These are phyloP conservation scores for Pythium vanterpoolii DNA, from an alignment of 352 stramenopile species.

Conservation along the genomic window DNA sequence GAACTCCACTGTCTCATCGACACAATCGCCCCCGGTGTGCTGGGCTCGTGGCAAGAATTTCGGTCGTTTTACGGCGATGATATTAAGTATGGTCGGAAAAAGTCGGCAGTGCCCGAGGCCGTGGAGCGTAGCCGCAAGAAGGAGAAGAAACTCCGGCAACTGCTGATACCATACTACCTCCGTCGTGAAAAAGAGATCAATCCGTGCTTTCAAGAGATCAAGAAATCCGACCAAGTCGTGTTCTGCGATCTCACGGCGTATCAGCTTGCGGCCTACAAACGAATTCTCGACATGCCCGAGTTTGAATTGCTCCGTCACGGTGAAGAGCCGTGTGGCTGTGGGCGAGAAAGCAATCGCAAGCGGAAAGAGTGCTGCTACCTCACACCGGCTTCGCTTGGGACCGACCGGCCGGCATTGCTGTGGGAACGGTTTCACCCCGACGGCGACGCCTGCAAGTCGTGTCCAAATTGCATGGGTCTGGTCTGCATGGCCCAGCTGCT, in stretches of 20 bases:
- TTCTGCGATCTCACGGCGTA: conserved; percentile 74
- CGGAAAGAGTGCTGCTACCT: conserved; percentile 69
- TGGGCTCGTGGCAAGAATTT: conserved; percentile 67
- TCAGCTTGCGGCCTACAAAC: conserved; percentile 67
- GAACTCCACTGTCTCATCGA: conserved; percentile 77
- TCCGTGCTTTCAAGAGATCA: conserved; percentile 60
- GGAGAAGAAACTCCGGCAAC: conserved; percentile 56
- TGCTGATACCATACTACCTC: conserved; percentile 64
- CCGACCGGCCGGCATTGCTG: conserved; percentile 29
- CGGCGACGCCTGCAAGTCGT: conserved; percentile 45
- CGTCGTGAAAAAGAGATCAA: conserved; percentile 75
- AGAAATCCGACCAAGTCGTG: conserved; percentile 76
- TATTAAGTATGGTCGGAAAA: conserved; percentile 83
- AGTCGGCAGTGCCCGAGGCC: conserved; percentile 60
- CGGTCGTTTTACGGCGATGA: conserved; percentile 75
- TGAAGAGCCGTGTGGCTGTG: conserved; percentile 66
- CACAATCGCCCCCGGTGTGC: conserved; percentile 60
- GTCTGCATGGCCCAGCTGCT: conserved; percentile 70
- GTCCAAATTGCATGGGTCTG: conserved; percentile 72
- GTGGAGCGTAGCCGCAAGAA: conserved; percentile 61
- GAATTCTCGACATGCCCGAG: conserved; percentile 67
- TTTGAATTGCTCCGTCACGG: conserved; percentile 62
- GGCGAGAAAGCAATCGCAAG: conserved; percentile 47
- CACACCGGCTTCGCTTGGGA: conserved; percentile 25
- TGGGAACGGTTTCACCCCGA: conserved; percentile 64